phyloP scores from a whole-genome alignment of 1,139 yeast species.

The Yamadazyma membranifaciens region DNA sequence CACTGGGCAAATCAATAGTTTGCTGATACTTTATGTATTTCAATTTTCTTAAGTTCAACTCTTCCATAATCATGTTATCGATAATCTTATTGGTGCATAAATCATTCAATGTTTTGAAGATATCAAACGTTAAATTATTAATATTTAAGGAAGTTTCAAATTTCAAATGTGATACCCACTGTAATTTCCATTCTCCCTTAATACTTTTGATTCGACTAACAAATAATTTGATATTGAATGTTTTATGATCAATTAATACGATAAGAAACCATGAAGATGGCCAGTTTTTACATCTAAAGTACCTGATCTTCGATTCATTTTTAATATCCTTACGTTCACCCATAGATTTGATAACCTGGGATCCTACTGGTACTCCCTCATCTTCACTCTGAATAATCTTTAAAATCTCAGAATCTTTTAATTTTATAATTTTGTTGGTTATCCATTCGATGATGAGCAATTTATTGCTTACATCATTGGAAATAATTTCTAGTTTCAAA shows the following conservation, averaged over 20 bases:
- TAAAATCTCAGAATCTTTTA: slow-evolving; percentile 28
- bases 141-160: slow-evolving; percentile 29
- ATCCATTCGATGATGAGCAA: slow-evolving; percentile 69
- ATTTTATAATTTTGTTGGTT: slow-evolving; percentile 50
- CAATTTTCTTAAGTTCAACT: slow-evolving; percentile 45
- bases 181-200: slow-evolving; percentile 64
- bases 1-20: not conserved
- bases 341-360: too few species aligned
- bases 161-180: slow-evolving; percentile 38
- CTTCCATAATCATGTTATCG: slow-evolving; percentile 63
- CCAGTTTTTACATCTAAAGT: slow-evolving; percentile 67
- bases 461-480: slow-evolving; percentile 51
- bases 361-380: not conserved
- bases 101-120: slow-evolving; percentile 48
- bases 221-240: slow-evolving; percentile 54
- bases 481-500: slow-evolving; percentile 54
- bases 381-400: slow-evolving; percentile 28
- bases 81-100: slow-evolving; percentile 59
- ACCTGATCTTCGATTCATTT: slow-evolving; percentile 31
- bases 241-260: slow-evolving; percentile 39
- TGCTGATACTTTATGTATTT: slow-evolving; percentile 18
- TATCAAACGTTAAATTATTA: not conserved
- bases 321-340: not conserved
- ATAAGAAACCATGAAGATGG: slow-evolving; percentile 71
- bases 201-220: slow-evolving; percentile 61